Evolutionary conservation across 1,284 basidiomycete genomes (phyloP).

Genomic region (Cryptococcus sp.): DNA sequence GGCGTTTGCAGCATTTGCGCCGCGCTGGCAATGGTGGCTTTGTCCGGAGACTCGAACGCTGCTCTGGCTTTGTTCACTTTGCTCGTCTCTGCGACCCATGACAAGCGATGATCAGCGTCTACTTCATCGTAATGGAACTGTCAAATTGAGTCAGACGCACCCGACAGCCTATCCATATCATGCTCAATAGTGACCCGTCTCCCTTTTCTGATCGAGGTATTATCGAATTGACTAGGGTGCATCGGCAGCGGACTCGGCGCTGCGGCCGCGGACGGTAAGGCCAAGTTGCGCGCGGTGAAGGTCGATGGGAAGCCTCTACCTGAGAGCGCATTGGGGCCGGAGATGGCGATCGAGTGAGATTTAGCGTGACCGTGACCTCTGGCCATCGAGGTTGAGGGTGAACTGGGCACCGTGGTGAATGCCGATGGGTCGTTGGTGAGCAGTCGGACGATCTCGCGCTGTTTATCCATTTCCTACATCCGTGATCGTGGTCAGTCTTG

Average conservation of each 20-base stretch:
- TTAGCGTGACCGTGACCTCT: constrained; percentile 20
- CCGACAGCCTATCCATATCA: constrained; percentile 46
- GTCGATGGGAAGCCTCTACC: constrained; percentile 30
- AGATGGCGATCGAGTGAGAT: constrained; percentile 20
- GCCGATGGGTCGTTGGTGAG: constrained; percentile 31
- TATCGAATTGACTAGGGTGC: constrained; percentile 41
- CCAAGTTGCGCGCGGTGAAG: constrained; percentile 43
- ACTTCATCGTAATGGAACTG: background rate
- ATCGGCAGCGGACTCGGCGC: constrained; percentile 44
- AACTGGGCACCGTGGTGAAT: constrained; percentile 1
- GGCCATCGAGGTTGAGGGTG: background rate
- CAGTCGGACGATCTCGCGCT: constrained; percentile 44
- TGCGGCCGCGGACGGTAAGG: constrained; percentile 22
- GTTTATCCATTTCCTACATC: constrained; percentile 43
- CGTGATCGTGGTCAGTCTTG: background rate
- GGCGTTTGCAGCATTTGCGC: constrained; percentile 6
- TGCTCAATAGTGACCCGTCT: constrained; percentile 51
- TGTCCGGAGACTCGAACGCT: constrained; percentile 31
- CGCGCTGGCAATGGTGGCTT: constrained; percentile 1
- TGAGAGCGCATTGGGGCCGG: constrained; percentile 3
- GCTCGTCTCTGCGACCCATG: constrained; percentile 31
- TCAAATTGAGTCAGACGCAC: constrained; percentile 29
- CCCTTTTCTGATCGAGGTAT: constrained; percentile 33
- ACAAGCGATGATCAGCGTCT: background rate
- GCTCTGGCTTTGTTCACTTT: constrained; percentile 33